Percentiles rank a stretch among this genome's conserved stretches.
Conservation (phyloP, 1,139 yeast species). For the Magnusiomyces sp. region DNA sequence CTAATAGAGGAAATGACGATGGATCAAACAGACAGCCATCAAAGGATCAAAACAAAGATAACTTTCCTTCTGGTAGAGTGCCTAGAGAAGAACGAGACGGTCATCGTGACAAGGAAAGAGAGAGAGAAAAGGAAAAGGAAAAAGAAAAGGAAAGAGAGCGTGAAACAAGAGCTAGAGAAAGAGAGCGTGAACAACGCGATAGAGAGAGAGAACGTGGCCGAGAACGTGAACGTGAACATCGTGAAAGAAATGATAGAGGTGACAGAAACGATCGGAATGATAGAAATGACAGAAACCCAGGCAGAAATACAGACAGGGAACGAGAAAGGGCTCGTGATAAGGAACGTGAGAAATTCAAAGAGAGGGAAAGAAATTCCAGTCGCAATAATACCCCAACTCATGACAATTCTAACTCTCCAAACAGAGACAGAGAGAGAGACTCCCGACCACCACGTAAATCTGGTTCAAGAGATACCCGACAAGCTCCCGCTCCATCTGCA, state of each 20-base stretch:
- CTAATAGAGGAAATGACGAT: too few species aligned
- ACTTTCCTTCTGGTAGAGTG: too few species aligned
- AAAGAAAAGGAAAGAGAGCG: too few species aligned
- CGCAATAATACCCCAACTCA: too few species aligned
- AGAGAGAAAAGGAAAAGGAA: not conserved
- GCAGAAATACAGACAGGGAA: too few species aligned
- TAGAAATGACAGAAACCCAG: too few species aligned
- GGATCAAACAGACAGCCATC: too few species aligned
- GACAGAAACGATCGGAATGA: not conserved
- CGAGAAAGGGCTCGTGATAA: not conserved
- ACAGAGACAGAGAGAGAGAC: not conserved
- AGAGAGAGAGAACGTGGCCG: constrained; percentile 2
- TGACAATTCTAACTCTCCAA: not conserved
- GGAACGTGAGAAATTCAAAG: too few species aligned
- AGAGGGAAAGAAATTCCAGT: too few species aligned
- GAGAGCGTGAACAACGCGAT: not conserved
- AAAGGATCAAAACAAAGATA: too few species aligned
- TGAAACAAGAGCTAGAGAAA: not conserved
- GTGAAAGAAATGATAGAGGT: not conserved
- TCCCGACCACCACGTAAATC: not conserved
- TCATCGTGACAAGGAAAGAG: constrained; percentile 4
- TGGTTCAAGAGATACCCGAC: not conserved
- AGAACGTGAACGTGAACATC: not conserved
- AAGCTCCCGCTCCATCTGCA: too few species aligned
- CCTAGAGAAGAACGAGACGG: too few species aligned